Evolutionary conservation across 495 filamentous ascomycete genomes (phyloP).

Genomic region (Glonium stellatum): DNA sequence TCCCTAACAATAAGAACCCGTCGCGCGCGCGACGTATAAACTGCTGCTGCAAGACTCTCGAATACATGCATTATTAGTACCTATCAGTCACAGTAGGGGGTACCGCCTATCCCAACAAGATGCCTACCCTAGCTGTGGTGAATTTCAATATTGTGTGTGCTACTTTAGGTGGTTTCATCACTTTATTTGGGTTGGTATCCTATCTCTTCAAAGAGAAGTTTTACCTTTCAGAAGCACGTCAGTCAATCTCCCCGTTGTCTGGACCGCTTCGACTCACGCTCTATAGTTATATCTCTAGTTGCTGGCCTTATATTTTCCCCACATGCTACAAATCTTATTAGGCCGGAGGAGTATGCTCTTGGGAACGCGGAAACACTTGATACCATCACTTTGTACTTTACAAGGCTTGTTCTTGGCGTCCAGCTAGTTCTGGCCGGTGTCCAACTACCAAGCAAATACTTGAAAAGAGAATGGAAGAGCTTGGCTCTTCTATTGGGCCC

Average conservation of each 20-base stretch:
- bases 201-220: conserved; percentile 85
- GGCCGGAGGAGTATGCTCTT: conserved; percentile 68
- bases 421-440: conserved; percentile 86
- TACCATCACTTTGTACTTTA: conserved; percentile 71
- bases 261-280: not conserved
- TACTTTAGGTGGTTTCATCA: conserved; percentile 79
- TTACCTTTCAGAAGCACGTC: conserved; percentile 85
- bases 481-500: conserved; percentile 73
- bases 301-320: conserved; percentile 75
- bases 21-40: conserved; percentile 2
- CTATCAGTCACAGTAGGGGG: not conserved
- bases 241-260: conserved; percentile 30
- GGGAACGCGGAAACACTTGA: conserved; percentile 53
- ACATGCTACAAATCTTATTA: conserved; percentile 67
- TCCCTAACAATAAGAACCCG: conserved; percentile 19
- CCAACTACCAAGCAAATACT: conserved; percentile 82
- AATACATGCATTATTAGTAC: not conserved
- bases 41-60: not conserved
- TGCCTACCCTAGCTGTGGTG: conserved; percentile 70
- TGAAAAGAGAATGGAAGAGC: conserved; percentile 72
- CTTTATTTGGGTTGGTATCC: conserved; percentile 78
- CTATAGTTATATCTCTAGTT: conserved; percentile 70
- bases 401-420: conserved; percentile 80
- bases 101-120: conserved; percentile 30
- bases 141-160: conserved; percentile 89